These are phyloP conservation scores for Harringtonia lauricola DNA, from an alignment of 2,329 filamentous ascomycete genomes.

Conservation along the genomic window DNA sequence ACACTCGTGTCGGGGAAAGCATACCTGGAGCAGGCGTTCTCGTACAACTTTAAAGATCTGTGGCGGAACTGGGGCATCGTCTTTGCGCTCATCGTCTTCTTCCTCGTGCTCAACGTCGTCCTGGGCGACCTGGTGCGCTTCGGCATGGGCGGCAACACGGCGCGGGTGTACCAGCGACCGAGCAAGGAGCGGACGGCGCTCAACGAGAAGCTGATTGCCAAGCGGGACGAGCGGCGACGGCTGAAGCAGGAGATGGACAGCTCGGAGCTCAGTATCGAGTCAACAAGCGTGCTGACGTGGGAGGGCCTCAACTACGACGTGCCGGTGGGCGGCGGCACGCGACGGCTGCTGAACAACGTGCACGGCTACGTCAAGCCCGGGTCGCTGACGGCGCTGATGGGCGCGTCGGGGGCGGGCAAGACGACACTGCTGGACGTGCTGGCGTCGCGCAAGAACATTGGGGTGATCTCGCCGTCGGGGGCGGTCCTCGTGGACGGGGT, in stretches of 20 bases:
- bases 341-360: slow-evolving; percentile 42
- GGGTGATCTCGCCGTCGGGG: slow-evolving; percentile 37
- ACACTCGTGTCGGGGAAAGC: slow-evolving; percentile 49
- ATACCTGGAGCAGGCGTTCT: slow-evolving; percentile 60
- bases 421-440: slow-evolving; percentile 76
- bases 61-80: slow-evolving; percentile 85
- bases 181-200: slow-evolving; percentile 55
- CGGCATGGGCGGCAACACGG: slow-evolving; percentile 69
- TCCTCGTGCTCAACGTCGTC: slow-evolving; percentile 64
- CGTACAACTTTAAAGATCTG: slow-evolving; percentile 53
- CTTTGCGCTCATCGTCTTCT: slow-evolving; percentile 61
- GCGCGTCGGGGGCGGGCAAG: slow-evolving; percentile 76
- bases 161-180: slow-evolving; percentile 65
- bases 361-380: slow-evolving; percentile 67
- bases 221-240: slow-evolving; percentile 43
- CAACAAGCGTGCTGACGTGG: slow-evolving; percentile 69
- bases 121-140: slow-evolving; percentile 70
- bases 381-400: slow-evolving; percentile 67
- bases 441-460: slow-evolving; percentile 48
- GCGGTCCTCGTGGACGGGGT: slow-evolving; percentile 46
- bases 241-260: slow-evolving; percentile 32
- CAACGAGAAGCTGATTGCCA: slow-evolving; percentile 50
- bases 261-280: slow-evolving; percentile 43
- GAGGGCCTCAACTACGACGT: slow-evolving; percentile 73
- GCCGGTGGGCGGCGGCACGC: slow-evolving; percentile 43